These are phyloP conservation scores for Kodamaea suecica DNA, from an alignment of 1,139 yeast species.

Conservation along the genomic window DNA sequence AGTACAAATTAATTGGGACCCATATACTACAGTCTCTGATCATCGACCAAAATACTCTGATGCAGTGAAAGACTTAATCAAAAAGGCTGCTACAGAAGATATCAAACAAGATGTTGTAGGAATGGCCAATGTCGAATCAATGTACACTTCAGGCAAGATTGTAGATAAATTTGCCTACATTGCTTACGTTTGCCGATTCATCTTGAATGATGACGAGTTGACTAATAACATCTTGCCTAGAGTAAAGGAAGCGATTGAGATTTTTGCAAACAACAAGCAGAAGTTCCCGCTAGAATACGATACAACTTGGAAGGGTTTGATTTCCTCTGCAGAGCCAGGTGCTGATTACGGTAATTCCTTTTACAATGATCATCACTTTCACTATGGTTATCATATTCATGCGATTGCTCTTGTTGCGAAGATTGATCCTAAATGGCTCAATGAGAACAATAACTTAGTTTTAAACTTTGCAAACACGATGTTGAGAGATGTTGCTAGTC, in stretches of 20 bases:
- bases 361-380: constrained; percentile 82
- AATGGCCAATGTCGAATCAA: constrained; percentile 63
- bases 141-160: constrained; percentile 75
- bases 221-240: constrained; percentile 46
- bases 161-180: constrained; percentile 74
- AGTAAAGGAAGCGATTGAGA: constrained; percentile 56
- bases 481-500: constrained; percentile 43
- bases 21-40: constrained; percentile 49
- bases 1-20: constrained; percentile 49
- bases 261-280: constrained; percentile 56
- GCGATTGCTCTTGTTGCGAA: constrained; percentile 64
- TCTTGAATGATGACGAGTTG: constrained; percentile 47
- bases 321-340: constrained; percentile 62
- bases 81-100: constrained; percentile 50
- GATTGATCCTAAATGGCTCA: constrained; percentile 46
- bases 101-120: constrained; percentile 51
- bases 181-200: constrained; percentile 57
- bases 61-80: constrained; percentile 37
- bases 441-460: constrained; percentile 26
- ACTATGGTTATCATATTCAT: constrained; percentile 73
- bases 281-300: constrained; percentile 67
- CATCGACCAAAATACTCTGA: constrained; percentile 33
- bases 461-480: constrained; percentile 33
- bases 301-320: constrained; percentile 68
- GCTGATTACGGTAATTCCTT: constrained; percentile 77